These are phyloP conservation scores for Botrytis elliptica DNA, from an alignment of 2,329 filamentous ascomycete species.

Conservation along the genomic window DNA sequence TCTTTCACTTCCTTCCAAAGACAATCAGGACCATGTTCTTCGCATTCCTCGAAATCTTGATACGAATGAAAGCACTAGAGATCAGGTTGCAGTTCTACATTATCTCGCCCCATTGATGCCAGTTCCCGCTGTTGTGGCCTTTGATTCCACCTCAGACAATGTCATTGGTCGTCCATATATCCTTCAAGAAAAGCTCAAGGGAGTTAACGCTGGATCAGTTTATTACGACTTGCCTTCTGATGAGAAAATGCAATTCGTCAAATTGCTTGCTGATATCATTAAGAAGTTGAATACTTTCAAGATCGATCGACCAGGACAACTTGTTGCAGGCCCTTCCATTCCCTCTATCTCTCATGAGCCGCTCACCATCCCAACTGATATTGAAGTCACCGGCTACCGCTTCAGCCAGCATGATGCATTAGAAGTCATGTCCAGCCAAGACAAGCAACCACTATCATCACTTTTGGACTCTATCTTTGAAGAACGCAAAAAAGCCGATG, in stretches of 20 bases:
- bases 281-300: constrained; percentile 21
- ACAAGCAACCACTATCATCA: too few relatives aligned
- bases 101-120: constrained; percentile 21
- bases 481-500: too few relatives aligned
- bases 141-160: constrained; percentile 27
- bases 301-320: constrained; percentile 18
- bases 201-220: constrained; percentile 4
- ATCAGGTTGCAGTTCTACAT: constrained; percentile 25
- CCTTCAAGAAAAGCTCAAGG: constrained; percentile 26
- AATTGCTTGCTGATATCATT: constrained; percentile 20
- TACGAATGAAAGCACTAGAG: constrained; percentile 16
- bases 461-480: too few relatives aligned
- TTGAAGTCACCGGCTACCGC: background rate
- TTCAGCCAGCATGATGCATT: too few relatives aligned
- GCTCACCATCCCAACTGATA: background rate
- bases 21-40: constrained; percentile 23
- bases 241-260: constrained; percentile 27
- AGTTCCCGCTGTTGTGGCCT: constrained; percentile 22
- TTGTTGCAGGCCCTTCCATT: constrained; percentile 10
- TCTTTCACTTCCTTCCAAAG: constrained; percentile 7
- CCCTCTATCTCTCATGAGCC: background rate
- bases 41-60: constrained; percentile 22
- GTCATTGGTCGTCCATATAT: constrained; percentile 24
- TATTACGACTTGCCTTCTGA: constrained; percentile 22
- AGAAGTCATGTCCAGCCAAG: too few relatives aligned